Base-by-base conservation (phyloP, 306 rosid genomes). In the Dalbergia cultrata region DNA sequence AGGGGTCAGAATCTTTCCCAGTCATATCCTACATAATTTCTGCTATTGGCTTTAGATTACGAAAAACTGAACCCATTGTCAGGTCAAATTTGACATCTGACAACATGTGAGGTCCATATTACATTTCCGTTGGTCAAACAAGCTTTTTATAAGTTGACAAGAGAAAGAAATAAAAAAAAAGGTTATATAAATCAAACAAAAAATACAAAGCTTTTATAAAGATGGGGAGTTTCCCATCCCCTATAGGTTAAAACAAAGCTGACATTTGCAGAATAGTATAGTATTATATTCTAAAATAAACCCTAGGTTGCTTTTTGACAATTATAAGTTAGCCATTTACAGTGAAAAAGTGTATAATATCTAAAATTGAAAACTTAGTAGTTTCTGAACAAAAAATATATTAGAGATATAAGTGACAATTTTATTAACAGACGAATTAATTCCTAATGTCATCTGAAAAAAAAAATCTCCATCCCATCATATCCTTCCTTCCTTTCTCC, bases 41-140 rank as follows among this genome's bases (percentile, higher is more conserved):
- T 14, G 31, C 41, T 4, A n/a, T 76, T 76, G 17, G 37, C n/a
- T 54, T 34, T 17, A 6, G 21, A 35, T 0, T 18, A 35, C 50
- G n/a, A 76, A 67, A 43, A 76, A 50, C 22, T 10, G 52, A 62
- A 76, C 64, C 63, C 21, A 26, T 76, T 76, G 78, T 41, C 31
- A 41, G 56, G 53, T 62, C 45, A 64, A 76, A 52, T 64, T 35
- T 26, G 31, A 76, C 26, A 13, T 12, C 73, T 50, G 54, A 35
- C 44, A 62, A 62, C 65, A 52, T 33, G 64, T 76, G 41, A 49
- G 63, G 22, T 47, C 14, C 11, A 9, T 41, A 34, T 76, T 33
- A 18, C 7, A 34, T 33, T 35, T 54, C 39, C 63, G 34, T 76
- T 62, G 62, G 80, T 52, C 22, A 34, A 49, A n/a, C 37, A 31